phyloP scores from a whole-genome alignment of 2,329 filamentous ascomycete genomes.

The Apiospora marii region DNA sequence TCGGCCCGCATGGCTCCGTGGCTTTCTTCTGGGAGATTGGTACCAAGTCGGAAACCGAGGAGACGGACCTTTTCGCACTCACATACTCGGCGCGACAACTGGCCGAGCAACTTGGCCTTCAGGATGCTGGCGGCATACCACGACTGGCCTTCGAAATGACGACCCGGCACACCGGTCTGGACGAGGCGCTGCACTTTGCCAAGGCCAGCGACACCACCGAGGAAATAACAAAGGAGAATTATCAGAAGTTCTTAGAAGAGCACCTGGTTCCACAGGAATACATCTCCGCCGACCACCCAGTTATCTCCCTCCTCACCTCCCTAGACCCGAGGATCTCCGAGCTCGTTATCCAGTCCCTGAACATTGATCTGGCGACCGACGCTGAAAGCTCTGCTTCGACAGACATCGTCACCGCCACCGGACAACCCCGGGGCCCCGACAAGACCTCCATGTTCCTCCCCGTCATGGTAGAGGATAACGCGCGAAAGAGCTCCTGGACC shows the following conservation, averaged over 20 bases:
- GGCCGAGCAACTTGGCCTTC: constrained; percentile 34
- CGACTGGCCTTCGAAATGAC: constrained; percentile 42
- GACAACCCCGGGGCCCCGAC: constrained; percentile 36
- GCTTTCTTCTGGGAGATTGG: constrained; percentile 74
- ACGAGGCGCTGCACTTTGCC: constrained; percentile 34
- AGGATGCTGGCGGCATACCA: constrained; percentile 40
- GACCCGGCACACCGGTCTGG: constrained; percentile 28
- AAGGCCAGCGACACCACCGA: constrained; percentile 33
- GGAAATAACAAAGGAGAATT: constrained; percentile 28
- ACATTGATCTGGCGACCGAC: constrained; percentile 41
- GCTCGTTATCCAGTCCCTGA: constrained; percentile 46
- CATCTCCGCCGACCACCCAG: constrained; percentile 37
- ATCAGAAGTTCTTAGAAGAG: constrained; percentile 36
- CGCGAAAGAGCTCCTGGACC: constrained; percentile 49
- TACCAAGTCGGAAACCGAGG: constrained; percentile 26
- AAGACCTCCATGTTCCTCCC: constrained; percentile 48
- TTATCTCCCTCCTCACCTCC: constrained; percentile 34
- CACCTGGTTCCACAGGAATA: constrained; percentile 35
- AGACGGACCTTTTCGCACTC: constrained; percentile 36
- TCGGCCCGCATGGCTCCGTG: constrained; percentile 68
- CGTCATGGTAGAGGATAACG: constrained; percentile 48
- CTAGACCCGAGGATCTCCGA: constrained; percentile 48
- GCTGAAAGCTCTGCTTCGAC: constrained; percentile 36
- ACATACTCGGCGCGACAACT: constrained; percentile 46
- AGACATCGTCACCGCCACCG: constrained; percentile 17